Base-by-base conservation (phyloP, 805 yeast species). In the Cyberlindnera xylosilytica region DNA sequence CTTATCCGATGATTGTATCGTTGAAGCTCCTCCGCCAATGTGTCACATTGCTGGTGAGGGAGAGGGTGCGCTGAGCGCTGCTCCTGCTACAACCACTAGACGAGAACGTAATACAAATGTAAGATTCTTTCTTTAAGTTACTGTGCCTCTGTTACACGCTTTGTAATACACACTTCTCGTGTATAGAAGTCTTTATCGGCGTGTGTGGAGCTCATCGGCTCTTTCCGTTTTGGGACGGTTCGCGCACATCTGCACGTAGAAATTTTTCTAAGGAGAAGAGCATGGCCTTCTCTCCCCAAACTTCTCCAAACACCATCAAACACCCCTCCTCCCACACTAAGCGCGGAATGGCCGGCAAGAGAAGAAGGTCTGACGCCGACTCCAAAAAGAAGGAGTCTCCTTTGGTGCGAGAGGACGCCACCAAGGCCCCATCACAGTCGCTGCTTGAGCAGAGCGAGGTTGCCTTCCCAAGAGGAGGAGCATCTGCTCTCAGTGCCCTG, bases 381-480 rank as follows among this genome's bases (percentile, higher is more conserved):
- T 37, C 56, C 2, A 64, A 57, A 35, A 61, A 51, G 47, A 61
- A 56, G 50, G 66, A 65, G 51, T 68, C 66, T 33, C 73, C 73
- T 36, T 53, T 69, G 31, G 51, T 59, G 22, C 65, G 71, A 45
- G 62, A 65, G 48, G 73, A 69, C 51, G 52, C 56, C n/a, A 67
- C 73, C 4, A 49, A 49, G 42, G 68, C 62, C 18, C 72, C 72
- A 30, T 42, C 53, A 17, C 50, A 49, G 17, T 66, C 74, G 18
- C 54, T 70, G 18, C 47, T 72, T 18, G 55, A 65, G 26, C 61
- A 64, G 36, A 54, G 62, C 32, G 72, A 68, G 23, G 63, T 62
- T 19, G 61, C 76, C 15, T 93, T 93, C 61, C 99, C 99, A 38
- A 85, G 99, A 79, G 99, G 99, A 54, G 99, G 99, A 38, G 79